These are phyloP conservation scores for Monosporascus ibericus DNA, from an alignment of 2,329 filamentous ascomycete species.

Conservation along the genomic window DNA sequence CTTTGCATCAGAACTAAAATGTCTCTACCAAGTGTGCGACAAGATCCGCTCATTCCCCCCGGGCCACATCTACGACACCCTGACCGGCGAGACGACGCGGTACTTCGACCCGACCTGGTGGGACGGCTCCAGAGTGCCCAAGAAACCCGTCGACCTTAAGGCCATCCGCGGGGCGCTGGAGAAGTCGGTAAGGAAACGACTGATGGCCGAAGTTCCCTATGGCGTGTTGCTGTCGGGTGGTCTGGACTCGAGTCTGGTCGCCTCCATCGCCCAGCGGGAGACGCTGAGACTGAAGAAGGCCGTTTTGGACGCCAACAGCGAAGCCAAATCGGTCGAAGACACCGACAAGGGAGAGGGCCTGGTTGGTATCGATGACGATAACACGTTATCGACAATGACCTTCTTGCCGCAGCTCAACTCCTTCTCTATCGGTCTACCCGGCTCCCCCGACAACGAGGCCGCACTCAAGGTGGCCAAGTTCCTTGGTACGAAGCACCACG, in stretches of 20 bases:
- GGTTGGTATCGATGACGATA: slow-evolving; percentile 90
- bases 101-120: slow-evolving; percentile 95
- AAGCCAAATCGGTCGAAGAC: slow-evolving; percentile 36
- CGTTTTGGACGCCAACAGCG: slow-evolving; percentile 44
- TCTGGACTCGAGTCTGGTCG: slow-evolving; percentile 90
- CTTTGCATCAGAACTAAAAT: slow-evolving; percentile 97
- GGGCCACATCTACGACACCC: slow-evolving; percentile 92
- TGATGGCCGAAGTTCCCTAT: slow-evolving; percentile 99
- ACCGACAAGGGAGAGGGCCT: slow-evolving; percentile 62
- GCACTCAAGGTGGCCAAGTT: slow-evolving; percentile 92
- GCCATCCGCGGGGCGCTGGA: slow-evolving; percentile 76
- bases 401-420: slow-evolving; percentile 95
- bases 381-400: slow-evolving; percentile 82
- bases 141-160: slow-evolving; percentile 77
- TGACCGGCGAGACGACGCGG: slow-evolving; percentile 74
- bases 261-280: slow-evolving; percentile 91
- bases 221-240: slow-evolving; percentile 93
- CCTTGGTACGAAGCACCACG: slow-evolving; percentile 95
- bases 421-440: slow-evolving; percentile 94
- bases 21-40: slow-evolving; percentile 87
- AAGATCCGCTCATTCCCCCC: slow-evolving; percentile 91
- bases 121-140: slow-evolving; percentile 73
- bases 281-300: slow-evolving; percentile 69
- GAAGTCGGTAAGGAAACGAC: slow-evolving; percentile 85
- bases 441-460: slow-evolving; percentile 85